Conservation (phyloP, 805 yeast genomes). For the Candida nemodendra region DNA sequence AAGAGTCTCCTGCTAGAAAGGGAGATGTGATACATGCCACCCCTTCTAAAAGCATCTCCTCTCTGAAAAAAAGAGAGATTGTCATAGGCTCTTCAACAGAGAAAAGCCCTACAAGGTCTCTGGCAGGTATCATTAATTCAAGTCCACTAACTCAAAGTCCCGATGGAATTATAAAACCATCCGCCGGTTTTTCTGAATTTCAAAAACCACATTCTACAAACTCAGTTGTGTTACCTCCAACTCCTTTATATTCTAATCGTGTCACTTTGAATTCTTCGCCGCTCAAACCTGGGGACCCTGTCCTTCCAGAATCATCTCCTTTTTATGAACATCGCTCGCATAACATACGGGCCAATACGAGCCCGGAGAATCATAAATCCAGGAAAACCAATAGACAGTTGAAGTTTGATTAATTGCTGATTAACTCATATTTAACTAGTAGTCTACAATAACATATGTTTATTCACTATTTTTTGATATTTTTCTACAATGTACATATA, state of each 20-base stretch:
- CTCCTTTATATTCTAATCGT: neutral
- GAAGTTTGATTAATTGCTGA: slow-evolving; percentile 19
- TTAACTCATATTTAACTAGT: neutral
- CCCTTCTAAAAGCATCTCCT: slow-evolving; percentile 8
- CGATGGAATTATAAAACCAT: slow-evolving; percentile 1
- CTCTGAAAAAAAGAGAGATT: slow-evolving; percentile 5
- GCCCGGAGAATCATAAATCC: slow-evolving; percentile 1
- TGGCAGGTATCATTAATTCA: neutral
- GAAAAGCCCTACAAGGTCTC: neutral
- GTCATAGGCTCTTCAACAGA: slow-evolving; percentile 9
- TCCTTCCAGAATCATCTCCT: slow-evolving; percentile 37
- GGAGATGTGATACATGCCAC: slow-evolving; percentile 1
- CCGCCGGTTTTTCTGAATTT: slow-evolving; percentile 8
- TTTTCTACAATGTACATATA: slow-evolving; percentile 25
- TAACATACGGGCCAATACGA: slow-evolving; percentile 1
- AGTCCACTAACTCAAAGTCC: slow-evolving; percentile 1
- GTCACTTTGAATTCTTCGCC: slow-evolving; percentile 23
- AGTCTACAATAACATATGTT: neutral
- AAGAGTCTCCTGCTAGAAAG: slow-evolving; percentile 23
- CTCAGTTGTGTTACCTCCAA: slow-evolving; percentile 4
- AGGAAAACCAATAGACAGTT: slow-evolving; percentile 21
- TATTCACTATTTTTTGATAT: neutral
- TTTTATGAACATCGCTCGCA: slow-evolving; percentile 25
- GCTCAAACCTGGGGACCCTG: slow-evolving; percentile 34
- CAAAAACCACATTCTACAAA: slow-evolving; percentile 5